Percentiles rank a stretch among this genome's conserved stretches.
These are phyloP conservation scores for Diaporthe batatas DNA, from an alignment of 2,329 filamentous ascomycete genomes.

Conservation along the genomic window DNA sequence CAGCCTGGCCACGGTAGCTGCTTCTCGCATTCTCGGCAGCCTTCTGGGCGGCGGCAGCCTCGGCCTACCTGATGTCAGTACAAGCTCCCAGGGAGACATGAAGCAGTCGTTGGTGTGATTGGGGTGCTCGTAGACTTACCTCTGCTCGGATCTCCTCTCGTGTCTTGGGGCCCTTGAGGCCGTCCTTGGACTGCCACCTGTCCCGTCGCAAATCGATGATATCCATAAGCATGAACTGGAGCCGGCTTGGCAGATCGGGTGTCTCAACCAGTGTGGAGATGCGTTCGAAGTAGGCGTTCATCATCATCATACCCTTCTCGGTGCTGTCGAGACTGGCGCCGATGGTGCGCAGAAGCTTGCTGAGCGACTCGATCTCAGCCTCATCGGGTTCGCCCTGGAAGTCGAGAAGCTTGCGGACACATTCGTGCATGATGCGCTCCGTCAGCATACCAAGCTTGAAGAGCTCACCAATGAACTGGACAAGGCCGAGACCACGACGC, in stretches of 20 bases:
- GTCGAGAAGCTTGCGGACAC: conserved; percentile 96
- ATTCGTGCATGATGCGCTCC: conserved; percentile 99
- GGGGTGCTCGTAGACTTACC: conserved; percentile 59
- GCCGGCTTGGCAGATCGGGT: conserved; percentile 84
- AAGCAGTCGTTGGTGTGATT: too few relatives aligned
- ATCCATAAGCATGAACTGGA: conserved; percentile 98
- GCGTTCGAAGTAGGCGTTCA: conserved; percentile 93
- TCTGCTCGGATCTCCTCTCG: conserved; percentile 91
- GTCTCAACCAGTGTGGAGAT: conserved; percentile 87
- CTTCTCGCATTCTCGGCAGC: conserved; percentile 77
- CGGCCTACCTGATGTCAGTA: conserved; percentile 61
- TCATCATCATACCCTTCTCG: conserved; percentile 86
- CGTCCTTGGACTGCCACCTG: conserved; percentile 88
- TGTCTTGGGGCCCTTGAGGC: conserved; percentile 96
- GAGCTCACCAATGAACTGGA: conserved; percentile 98
- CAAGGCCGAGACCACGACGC: conserved; percentile 94
- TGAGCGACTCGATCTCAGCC: conserved; percentile 95
- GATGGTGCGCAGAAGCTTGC: conserved; percentile 91
- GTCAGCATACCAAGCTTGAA: conserved; percentile 99
- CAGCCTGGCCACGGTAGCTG: conserved; percentile 75
- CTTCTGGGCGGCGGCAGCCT: conserved; percentile 83
- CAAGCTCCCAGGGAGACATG: not conserved
- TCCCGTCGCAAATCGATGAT: conserved; percentile 84
- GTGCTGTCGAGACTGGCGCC: conserved; percentile 86
- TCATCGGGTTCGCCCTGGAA: conserved; percentile 95